Percentiles rank a stretch among this genome's conserved stretches.
Evolutionary conservation across 805 yeast genomes (phyloP).

Genomic region (Lipomyces yamanashiensis): DNA sequence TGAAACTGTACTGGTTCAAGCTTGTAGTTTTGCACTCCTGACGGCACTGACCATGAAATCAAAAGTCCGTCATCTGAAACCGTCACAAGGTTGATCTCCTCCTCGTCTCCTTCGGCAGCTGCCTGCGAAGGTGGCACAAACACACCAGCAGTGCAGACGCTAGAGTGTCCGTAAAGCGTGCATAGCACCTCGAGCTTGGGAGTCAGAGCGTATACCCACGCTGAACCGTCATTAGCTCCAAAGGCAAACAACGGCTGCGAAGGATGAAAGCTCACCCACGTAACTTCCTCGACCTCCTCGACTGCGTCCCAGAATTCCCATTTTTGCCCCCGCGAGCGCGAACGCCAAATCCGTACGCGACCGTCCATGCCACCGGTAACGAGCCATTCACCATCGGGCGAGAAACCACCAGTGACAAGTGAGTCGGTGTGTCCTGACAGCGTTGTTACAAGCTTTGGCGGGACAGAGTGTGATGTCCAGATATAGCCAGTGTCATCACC

Average conservation of each 20-base stretch:
- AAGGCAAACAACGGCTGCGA: conserved; percentile 80
- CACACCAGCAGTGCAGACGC: conserved; percentile 78
- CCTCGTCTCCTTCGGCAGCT: conserved; percentile 26
- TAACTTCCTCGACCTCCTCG: conserved; percentile 88
- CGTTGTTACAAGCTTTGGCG: conserved; percentile 78
- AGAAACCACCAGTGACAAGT: conserved; percentile 81
- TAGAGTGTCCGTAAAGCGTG: conserved; percentile 62
- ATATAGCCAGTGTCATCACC: conserved; percentile 88
- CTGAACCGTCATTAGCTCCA: conserved; percentile 91
- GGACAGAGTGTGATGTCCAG: conserved; percentile 90
- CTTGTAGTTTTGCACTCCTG: conserved; percentile 70
- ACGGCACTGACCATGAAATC: conserved; percentile 87
- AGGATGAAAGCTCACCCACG: conserved; percentile 84
- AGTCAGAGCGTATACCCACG: conserved; percentile 81
- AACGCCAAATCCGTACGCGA: conserved; percentile 70
- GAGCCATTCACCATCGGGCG: conserved; percentile 76
- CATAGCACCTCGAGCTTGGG: conserved; percentile 59
- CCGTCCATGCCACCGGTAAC: conserved; percentile 97
- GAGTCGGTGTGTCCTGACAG: conserved; percentile 85
- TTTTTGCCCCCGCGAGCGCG: conserved; percentile 76
- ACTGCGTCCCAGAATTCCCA: conserved; percentile 75
- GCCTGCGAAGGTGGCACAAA: conserved; percentile 62
- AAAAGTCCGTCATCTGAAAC: conserved; percentile 84
- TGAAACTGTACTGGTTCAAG: conserved; percentile 68
- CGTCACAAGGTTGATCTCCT: conserved; percentile 63